Conservation (phyloP, 352 stramenopile species). For the Saprolegnia diclina region DNA sequence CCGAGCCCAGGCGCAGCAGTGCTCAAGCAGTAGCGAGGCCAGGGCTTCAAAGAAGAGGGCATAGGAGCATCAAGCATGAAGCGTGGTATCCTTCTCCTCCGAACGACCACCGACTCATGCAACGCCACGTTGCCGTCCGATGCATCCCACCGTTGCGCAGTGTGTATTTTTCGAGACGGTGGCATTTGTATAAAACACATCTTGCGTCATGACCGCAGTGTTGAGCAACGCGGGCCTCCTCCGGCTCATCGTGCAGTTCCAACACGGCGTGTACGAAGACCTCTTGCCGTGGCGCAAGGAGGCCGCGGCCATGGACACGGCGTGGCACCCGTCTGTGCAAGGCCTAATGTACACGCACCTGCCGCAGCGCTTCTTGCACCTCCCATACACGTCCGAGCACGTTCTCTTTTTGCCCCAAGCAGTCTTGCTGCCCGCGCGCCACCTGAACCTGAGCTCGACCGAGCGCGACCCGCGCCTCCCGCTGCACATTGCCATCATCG, state of each 20-base stretch:
- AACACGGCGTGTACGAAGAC: background rate
- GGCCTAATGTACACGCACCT: background rate
- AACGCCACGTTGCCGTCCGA: too few relatives aligned
- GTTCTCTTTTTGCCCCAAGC: background rate
- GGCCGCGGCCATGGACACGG: background rate
- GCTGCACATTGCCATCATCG: conserved; percentile 6
- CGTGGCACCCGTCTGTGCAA: background rate
- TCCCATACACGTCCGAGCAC: background rate
- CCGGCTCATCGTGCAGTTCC: background rate
- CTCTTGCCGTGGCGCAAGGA: background rate
- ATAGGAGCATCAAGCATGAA: too few relatives aligned
- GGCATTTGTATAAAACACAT: background rate
- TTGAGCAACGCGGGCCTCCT: background rate
- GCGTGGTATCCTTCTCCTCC: too few relatives aligned
- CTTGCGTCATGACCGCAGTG: background rate
- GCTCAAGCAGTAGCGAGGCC: too few relatives aligned
- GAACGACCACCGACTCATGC: too few relatives aligned
- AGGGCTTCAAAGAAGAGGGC: too few relatives aligned
- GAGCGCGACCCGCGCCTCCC: background rate
- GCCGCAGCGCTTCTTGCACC: background rate
- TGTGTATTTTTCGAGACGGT: background rate
- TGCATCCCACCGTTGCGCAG: background rate
- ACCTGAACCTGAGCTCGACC: background rate
- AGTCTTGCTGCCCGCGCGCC: background rate
- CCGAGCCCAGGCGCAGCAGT: too few relatives aligned